Conservation (phyloP, 2,329 filamentous ascomycete species). For the Thielaviopsis punctulata region DNA sequence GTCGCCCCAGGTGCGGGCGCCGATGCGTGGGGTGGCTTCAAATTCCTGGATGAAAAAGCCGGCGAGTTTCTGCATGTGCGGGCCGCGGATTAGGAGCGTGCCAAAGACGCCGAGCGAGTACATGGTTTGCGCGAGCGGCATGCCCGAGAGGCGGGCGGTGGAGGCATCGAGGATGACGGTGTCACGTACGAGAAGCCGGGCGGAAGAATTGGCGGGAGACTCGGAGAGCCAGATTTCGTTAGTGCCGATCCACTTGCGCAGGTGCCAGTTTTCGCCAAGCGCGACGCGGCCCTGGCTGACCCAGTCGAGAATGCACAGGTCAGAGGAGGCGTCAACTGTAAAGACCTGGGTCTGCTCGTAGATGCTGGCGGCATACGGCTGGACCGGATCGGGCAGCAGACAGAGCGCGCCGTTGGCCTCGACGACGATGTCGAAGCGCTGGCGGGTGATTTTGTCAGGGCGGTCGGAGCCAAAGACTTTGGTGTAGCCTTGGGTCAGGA, state of each 20-base stretch:
- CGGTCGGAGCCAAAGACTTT: slow-evolving; percentile 78
- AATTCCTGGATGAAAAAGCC: slow-evolving; percentile 70
- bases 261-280: slow-evolving; percentile 76
- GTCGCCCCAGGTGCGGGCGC: slow-evolving; percentile 48
- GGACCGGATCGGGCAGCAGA: slow-evolving; percentile 76
- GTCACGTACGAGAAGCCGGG: slow-evolving; percentile 68
- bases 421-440: slow-evolving; percentile 36
- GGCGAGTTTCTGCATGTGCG: slow-evolving; percentile 46
- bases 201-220: too few species aligned
- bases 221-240: slow-evolving; percentile 64
- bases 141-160: slow-evolving; percentile 22
- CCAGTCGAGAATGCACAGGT: slow-evolving; percentile 81
- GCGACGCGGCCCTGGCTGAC: slow-evolving; percentile 76
- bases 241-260: slow-evolving; percentile 59
- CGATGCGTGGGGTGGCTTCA: slow-evolving; percentile 59
- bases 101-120: slow-evolving; percentile 62
- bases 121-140: slow-evolving; percentile 43
- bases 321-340: slow-evolving; percentile 35
- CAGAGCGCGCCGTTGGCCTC: slow-evolving; percentile 37
- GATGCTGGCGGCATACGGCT: slow-evolving; percentile 69
- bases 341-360: slow-evolving; percentile 79
- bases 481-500: slow-evolving; percentile 65
- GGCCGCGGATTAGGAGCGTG: slow-evolving; percentile 67
- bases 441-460: slow-evolving; percentile 37
- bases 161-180: slow-evolving; percentile 56